Conservation (phyloP, 495 filamentous ascomycete species). For the Xylaria intraflava region DNA sequence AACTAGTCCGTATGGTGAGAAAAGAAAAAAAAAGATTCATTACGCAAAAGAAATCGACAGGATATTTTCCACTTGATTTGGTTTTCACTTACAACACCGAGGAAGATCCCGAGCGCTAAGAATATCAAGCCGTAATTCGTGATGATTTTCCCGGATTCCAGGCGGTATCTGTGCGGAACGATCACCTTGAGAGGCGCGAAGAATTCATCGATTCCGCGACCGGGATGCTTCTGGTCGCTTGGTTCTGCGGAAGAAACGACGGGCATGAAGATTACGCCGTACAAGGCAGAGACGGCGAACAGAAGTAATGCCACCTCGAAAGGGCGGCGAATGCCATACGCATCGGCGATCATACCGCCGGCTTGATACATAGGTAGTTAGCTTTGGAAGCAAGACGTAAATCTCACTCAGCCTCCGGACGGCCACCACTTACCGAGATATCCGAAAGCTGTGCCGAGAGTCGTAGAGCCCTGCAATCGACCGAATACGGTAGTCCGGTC, state of each 20-base stretch:
- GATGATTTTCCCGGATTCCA: constrained; percentile 33
- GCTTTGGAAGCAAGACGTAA: not conserved
- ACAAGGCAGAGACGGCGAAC: constrained; percentile 37
- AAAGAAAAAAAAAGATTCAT: not conserved
- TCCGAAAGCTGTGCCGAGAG: constrained; percentile 50
- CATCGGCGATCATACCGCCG: constrained; percentile 48
- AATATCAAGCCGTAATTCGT: constrained; percentile 47
- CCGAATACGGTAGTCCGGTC: constrained; percentile 49
- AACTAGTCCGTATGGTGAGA: constrained; percentile 23
- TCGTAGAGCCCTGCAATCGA: constrained; percentile 46
- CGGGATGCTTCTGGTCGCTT: constrained; percentile 19
- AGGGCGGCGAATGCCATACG: constrained; percentile 43
- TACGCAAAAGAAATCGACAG: not conserved
- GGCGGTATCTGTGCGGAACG: constrained; percentile 37
- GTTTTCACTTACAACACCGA: constrained; percentile 40
- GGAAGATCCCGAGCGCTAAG: constrained; percentile 48
- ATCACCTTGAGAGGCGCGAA: constrained; percentile 51
- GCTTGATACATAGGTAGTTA: constrained; percentile 15
- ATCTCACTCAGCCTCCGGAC: not conserved
- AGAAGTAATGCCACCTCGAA: constrained; percentile 47
- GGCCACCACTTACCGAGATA: constrained; percentile 32
- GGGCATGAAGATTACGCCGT: constrained; percentile 26
- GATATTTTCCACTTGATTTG: not conserved
- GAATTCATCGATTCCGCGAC: constrained; percentile 36
- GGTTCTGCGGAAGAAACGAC: constrained; percentile 7